Conservation (phyloP, 2,329 filamentous ascomycete species). For the Phyllachora maydis region DNA sequence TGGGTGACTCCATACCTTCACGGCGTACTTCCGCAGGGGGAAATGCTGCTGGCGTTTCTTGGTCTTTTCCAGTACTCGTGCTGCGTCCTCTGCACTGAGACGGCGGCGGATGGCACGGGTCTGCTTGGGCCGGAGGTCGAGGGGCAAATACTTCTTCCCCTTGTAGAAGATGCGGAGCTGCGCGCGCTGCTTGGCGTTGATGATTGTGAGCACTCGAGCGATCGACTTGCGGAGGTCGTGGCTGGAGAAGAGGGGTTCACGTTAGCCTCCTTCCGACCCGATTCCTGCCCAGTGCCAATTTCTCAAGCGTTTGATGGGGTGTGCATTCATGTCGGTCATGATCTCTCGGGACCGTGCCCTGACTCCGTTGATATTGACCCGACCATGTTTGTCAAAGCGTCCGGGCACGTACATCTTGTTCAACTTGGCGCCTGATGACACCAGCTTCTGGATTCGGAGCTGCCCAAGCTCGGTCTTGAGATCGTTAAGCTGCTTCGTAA, state of each 20-base stretch:
- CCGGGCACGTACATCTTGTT: slow-evolving; percentile 70
- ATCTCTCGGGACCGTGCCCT: slow-evolving; percentile 1
- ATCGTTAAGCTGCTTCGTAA: slow-evolving; percentile 86
- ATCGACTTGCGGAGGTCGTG: slow-evolving; percentile 99
- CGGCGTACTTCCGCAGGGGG: slow-evolving; percentile 95
- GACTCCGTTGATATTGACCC: no score
- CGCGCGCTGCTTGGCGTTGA: slow-evolving; percentile 98
- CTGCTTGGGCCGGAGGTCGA: slow-evolving; percentile 96
- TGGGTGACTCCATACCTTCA: no score
- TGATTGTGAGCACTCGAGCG: slow-evolving; percentile 94
- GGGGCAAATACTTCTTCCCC: slow-evolving; percentile 97
- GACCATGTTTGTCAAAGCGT: no score
- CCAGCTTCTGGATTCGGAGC: slow-evolving; percentile 96
- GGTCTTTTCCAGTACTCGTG: slow-evolving; percentile 73
- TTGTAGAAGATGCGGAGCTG: slow-evolving; percentile 99
- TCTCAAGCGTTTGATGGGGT: no score
- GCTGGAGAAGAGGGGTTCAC: slow-evolving; percentile 25
- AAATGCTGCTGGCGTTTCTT: slow-evolving; percentile 94
- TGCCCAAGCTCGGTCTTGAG: slow-evolving; percentile 92
- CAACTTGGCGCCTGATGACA: slow-evolving; percentile 86
- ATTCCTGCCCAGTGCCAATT: no score
- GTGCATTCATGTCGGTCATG: no score
- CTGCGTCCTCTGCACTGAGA: slow-evolving; percentile 79
- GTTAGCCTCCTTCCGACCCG: slow-evolving; percentile 6
- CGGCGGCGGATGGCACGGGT: slow-evolving; percentile 94